Evolutionary conservation across 768 basidiomycete genomes (phyloP), one percentile per base, ranked within the genome.

Genomic region (Hypholoma sublateritium): DNA sequence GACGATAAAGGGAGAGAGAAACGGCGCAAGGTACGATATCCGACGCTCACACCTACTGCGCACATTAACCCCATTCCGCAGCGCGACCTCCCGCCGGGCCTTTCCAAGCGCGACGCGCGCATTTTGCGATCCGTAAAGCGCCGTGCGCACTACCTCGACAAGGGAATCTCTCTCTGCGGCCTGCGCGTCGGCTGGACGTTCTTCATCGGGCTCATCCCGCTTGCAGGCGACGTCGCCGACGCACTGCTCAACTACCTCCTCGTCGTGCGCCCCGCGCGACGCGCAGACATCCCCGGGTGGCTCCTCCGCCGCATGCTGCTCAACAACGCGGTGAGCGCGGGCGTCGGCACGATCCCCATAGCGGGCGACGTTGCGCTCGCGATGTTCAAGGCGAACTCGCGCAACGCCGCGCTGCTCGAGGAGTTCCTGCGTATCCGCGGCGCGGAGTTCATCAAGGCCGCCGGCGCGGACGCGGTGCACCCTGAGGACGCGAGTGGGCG

Each of bases 151-250:
- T 84, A 87, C 67, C 86, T 97, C 53, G 95, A 97, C 74, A 94
- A 92, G 70, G 86, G 91, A 2, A 91, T 97, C 77, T 77, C 68
- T 42, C 28, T 96, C 1, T 89, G 86, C 58, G 93, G 95, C 9
- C 67, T 95, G 52, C 83, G 85, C 12, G 93, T 96, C 58, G 95
- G 95, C 0, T 95, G 88, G 88, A 84, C 91, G 0, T 89, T 93
- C 72, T 69, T 91, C 65, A 88, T 94, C 67, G 87, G 88, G 0
- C 77, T 91, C 16, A 68, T 93, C 44, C 91, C 91, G 7, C 72
- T 85, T 35, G 79, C 82, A 0, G 92, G 91, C 14, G 88, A 91
- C 63, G 74, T 83, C 28, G 77, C 83, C 1, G 84, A 88, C 62
- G 79, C 80, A 5, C 43, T 70, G 2, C 78, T 95, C 55, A 87